phyloP scores from a whole-genome alignment of 108 stramenopile genomes.

The Nitzschia palea region DNA sequence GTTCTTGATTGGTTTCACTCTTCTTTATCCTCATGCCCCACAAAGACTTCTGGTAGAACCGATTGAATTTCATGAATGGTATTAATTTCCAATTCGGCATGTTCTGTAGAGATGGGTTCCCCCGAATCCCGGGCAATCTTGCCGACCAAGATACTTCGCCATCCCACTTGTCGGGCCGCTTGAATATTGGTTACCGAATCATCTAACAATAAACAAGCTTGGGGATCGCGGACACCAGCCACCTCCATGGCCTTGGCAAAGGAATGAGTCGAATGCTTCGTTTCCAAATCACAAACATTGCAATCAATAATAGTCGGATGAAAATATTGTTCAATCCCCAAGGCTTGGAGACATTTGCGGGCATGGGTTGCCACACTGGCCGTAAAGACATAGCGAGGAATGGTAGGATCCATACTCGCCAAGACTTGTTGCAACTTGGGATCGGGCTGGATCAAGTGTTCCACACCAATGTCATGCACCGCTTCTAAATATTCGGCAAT shows the following conservation, averaged over 20 bases:
- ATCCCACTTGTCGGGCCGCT: conserved; percentile 53
- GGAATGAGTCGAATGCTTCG: conserved; percentile 55
- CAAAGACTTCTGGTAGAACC: conserved; percentile 59
- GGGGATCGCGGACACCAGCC: conserved; percentile 44
- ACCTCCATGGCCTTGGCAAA: conserved; percentile 64
- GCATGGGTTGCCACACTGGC: conserved; percentile 63
- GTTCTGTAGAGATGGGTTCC: conserved; percentile 35
- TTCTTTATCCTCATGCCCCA: too few species aligned
- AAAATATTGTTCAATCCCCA: conserved; percentile 65
- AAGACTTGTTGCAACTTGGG: conserved; percentile 45
- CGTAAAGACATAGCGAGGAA: conserved; percentile 69
- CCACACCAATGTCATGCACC: conserved; percentile 58
- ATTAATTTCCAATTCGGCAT: conserved; percentile 63
- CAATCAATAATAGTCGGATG: conserved; percentile 45
- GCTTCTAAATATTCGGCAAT: conserved; percentile 51
- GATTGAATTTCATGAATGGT: conserved; percentile 49
- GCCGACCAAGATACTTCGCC: conserved; percentile 61
- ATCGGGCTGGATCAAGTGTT: conserved; percentile 39
- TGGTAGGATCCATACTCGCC: conserved; percentile 54
- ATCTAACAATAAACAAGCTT: conserved; percentile 62
- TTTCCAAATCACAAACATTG: conserved; percentile 56
- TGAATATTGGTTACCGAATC: conserved; percentile 54
- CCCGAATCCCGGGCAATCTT: conserved; percentile 52
- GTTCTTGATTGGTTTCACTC: too few species aligned
- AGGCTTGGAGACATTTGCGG: conserved; percentile 46